Evolutionary conservation across 202 grass and related monocot species (phyloP).

Genomic region (Carex arenaria): DNA sequence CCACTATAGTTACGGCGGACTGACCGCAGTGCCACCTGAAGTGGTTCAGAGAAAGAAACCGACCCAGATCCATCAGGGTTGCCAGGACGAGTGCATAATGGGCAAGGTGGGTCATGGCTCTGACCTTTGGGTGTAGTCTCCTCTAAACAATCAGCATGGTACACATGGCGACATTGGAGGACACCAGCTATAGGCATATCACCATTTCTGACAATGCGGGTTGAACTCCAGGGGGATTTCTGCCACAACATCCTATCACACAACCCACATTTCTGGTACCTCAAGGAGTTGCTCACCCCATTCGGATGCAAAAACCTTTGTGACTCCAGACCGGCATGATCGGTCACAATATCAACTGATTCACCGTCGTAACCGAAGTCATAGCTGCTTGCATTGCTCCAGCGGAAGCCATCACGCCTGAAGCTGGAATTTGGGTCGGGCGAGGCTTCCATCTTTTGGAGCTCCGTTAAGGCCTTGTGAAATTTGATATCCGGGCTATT

Average conservation of each 20-base stretch:
- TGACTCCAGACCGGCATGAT: conserved; percentile 60
- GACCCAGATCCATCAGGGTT: conserved; percentile 34
- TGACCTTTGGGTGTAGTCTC: conserved; percentile 75
- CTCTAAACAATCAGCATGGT: conserved; percentile 91
- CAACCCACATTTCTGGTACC: conserved; percentile 62
- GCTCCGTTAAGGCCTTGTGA: conserved; percentile 58
- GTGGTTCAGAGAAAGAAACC: conserved; percentile 74
- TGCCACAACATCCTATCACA: conserved; percentile 80
- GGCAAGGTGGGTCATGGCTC: conserved; percentile 74
- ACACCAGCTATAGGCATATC: conserved; percentile 92
- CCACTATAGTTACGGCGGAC: conserved; percentile 36
- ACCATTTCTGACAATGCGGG: conserved; percentile 60
- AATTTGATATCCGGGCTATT: conserved; percentile 80
- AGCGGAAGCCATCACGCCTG: conserved; percentile 86
- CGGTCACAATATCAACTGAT: conserved; percentile 56
- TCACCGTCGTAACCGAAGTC: conserved; percentile 90
- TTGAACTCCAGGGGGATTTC: conserved; percentile 90
- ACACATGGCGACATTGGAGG: conserved; percentile 76
- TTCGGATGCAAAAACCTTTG: conserved; percentile 45
- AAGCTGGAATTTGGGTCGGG: conserved; percentile 58
- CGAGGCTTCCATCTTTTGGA: conserved; percentile 71
- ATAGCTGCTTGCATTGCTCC: conserved; percentile 92
- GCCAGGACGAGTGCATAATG: conserved; percentile 40
- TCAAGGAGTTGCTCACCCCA: conserved; percentile 27
- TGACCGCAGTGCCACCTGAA: conserved; percentile 57